phyloP scores from a whole-genome alignment of 495 filamentous ascomycete species.

The Neohortaea acidophila region DNA sequence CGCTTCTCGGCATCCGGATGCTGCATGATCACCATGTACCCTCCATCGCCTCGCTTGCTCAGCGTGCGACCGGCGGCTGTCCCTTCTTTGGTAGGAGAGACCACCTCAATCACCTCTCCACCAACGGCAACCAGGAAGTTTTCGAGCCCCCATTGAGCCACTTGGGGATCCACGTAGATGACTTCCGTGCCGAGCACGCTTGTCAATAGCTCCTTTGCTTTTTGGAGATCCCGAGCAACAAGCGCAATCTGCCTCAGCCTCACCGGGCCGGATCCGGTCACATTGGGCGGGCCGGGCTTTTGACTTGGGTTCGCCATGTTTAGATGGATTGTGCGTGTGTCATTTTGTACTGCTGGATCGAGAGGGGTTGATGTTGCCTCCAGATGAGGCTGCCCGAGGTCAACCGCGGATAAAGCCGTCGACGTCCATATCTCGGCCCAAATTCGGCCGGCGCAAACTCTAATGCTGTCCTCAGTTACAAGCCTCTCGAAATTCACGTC shows the following conservation, averaged over 20 bases:
- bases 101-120: constrained; percentile 23
- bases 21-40: constrained; percentile 27
- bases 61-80: constrained; percentile 21
- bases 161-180: constrained; percentile 20
- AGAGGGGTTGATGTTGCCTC: too few species aligned
- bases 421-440: too few species aligned
- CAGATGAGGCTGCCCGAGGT: too few species aligned
- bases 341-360: too few species aligned
- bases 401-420: too few species aligned
- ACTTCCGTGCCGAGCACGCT: constrained; percentile 20
- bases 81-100: constrained; percentile 13
- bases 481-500: too few species aligned
- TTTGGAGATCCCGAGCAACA: constrained; percentile 16
- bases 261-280: not conserved
- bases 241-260: constrained; percentile 23
- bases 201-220: constrained; percentile 14
- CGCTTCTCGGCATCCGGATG: constrained; percentile 16
- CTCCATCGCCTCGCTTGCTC: constrained; percentile 21
- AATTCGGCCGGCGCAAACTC: too few species aligned
- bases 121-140: constrained; percentile 21
- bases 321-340: too few species aligned
- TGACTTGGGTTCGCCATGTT: too few species aligned
- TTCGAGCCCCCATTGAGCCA: constrained; percentile 19
- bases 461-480: too few species aligned
- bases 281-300: constrained; percentile 1